phyloP scores from a whole-genome alignment of 2,329 filamentous ascomycete species.

The Mycosphaerella sp. region DNA sequence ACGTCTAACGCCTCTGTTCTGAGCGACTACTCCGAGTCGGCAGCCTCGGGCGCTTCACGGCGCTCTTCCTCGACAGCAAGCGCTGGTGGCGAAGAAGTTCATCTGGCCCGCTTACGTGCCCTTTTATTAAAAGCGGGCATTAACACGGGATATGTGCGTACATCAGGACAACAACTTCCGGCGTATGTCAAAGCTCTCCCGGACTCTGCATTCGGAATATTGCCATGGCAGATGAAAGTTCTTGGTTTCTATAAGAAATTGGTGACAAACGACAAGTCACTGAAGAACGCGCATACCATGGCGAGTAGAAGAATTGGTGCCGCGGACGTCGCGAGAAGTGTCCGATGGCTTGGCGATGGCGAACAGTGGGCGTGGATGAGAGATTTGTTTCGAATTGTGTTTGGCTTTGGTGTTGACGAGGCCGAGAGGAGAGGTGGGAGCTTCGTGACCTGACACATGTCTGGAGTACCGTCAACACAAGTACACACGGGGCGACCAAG shows the following conservation, averaged over 20 bases:
- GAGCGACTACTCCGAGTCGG: slow-evolving; percentile 68
- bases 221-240: slow-evolving; percentile 62
- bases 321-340: slow-evolving; percentile 71
- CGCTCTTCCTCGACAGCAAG: slow-evolving; percentile 67
- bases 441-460: slow-evolving; percentile 11
- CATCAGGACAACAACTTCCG: slow-evolving; percentile 53
- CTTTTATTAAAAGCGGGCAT: slow-evolving; percentile 78
- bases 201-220: slow-evolving; percentile 68
- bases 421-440: slow-evolving; percentile 36
- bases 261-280: slow-evolving; percentile 64
- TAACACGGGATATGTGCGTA: slow-evolving; percentile 71
- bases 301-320: slow-evolving; percentile 59
- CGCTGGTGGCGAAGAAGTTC: slow-evolving; percentile 63
- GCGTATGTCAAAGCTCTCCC: slow-evolving; percentile 71
- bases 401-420: slow-evolving; percentile 77
- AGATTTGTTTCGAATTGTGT: slow-evolving; percentile 77
- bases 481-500: neutral
- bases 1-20: slow-evolving; percentile 69
- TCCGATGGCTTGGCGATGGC: slow-evolving; percentile 65
- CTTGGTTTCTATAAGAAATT: slow-evolving; percentile 75
- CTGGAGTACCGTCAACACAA: slow-evolving; percentile 6
- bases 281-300: slow-evolving; percentile 51
- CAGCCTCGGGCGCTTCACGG: slow-evolving; percentile 47
- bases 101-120: slow-evolving; percentile 69
- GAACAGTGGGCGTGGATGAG: slow-evolving; percentile 71